These are phyloP conservation scores for Linanthus parryae DNA, from an alignment of 148 eudicot genomes.

Conservation along the genomic window DNA sequence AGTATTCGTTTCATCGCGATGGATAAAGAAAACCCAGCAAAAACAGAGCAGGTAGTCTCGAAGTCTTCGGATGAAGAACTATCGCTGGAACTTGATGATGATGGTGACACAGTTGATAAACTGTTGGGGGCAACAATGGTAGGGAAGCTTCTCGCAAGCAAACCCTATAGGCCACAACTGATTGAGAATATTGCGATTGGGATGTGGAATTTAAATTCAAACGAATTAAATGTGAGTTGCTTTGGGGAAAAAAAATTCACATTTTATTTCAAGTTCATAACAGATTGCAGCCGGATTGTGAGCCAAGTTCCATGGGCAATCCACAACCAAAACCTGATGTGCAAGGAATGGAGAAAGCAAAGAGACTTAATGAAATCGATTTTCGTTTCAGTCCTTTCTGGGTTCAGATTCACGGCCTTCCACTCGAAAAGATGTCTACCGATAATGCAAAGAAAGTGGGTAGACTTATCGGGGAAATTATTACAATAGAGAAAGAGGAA, in stretches of 20 bases:
- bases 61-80: no score
- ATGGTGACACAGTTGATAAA: no score
- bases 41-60: no score
- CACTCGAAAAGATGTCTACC: background rate
- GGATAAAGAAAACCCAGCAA: no score
- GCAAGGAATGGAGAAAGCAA: constrained; percentile 48
- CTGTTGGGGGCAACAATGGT: no score
- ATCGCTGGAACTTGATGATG: no score
- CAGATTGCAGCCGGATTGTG: background rate
- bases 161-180: no score
- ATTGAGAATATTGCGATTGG: no score
- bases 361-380: constrained; percentile 5
- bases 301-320: background rate
- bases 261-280: background rate
- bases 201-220: no score
- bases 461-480: background rate
- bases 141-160: no score
- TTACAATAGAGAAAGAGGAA: background rate
- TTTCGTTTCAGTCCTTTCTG: background rate
- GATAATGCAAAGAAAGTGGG: background rate
- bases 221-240: background rate
- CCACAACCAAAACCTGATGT: constrained; percentile 46
- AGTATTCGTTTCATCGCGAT: no score
- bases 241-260: background rate
- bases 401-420: background rate